Evolutionary conservation across 2,329 filamentous ascomycete species (phyloP).

Genomic region (Penicillium carneum): DNA sequence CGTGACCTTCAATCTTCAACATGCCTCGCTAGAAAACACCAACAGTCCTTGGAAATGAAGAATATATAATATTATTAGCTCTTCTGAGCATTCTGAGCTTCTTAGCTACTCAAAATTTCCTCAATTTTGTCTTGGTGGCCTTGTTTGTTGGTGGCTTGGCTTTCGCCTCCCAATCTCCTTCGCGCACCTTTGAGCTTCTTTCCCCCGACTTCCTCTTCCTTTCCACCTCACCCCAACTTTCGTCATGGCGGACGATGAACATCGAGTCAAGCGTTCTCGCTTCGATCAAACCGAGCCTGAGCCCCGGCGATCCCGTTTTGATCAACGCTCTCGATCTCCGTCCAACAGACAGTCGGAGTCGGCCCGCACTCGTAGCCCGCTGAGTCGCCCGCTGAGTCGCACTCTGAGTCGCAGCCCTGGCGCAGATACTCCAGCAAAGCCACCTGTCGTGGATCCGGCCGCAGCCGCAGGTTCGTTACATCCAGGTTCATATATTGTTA

Average conservation of each 20-base stretch:
- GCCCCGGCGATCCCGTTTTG: slow-evolving; percentile 82
- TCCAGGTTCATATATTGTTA: background rate
- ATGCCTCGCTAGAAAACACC: background rate
- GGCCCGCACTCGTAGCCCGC: slow-evolving; percentile 80
- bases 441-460: slow-evolving; percentile 69
- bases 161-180: slow-evolving; percentile 33
- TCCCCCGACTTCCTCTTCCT: slow-evolving; percentile 12
- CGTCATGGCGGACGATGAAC: slow-evolving; percentile 78
- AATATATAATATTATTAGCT: background rate
- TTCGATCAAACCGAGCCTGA: slow-evolving; percentile 92
- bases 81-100: background rate
- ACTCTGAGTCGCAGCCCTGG: slow-evolving; percentile 55
- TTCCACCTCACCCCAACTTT: slow-evolving; percentile 5
- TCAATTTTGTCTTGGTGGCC: background rate
- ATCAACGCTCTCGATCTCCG: slow-evolving; percentile 88
- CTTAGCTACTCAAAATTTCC: background rate
- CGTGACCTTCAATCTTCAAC: slow-evolving; percentile 2
- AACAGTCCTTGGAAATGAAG: background rate
- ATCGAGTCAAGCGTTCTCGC: slow-evolving; percentile 82
- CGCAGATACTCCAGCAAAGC: slow-evolving; percentile 50
- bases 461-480: slow-evolving; percentile 74
- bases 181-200: slow-evolving; percentile 23
- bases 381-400: slow-evolving; percentile 57
- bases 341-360: slow-evolving; percentile 70
- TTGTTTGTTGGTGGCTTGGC: slow-evolving; percentile 26